Base-by-base conservation (phyloP, 768 basidiomycete genomes). In the Hygrophorus russula region DNA sequence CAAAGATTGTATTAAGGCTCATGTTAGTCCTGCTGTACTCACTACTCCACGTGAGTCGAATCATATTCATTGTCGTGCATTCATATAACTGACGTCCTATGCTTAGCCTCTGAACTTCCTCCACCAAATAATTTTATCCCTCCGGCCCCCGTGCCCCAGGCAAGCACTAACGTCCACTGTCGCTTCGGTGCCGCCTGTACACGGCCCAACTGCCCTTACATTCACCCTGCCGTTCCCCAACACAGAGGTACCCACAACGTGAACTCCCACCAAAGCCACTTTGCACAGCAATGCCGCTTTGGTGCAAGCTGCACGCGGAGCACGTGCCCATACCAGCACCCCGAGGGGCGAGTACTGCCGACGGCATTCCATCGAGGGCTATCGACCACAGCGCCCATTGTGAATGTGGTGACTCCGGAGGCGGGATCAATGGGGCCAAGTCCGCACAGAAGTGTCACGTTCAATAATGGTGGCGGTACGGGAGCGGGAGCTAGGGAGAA, bases 301-400 rank as follows among this genome's bases (percentile, higher is more conserved):
- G 93, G 89, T 15, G 67, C 83, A 11, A 74, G 67, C 14, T 98
- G 94, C 61, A 96, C 90, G 7, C 78, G 89, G 43, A 78, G 80
- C 28, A 73, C 78, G 49, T 98, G 94, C 59, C 63, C 78, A n/a
- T 99, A 83, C 71, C 78, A 86, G 49, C 94, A 99, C 57, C 94
- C 94, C 0, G 78, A 86, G 45, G 84, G 83, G 8, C 82, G 88
- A 10, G 82, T 85, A 17, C 69, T 89, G 6, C 87, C 88, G 2
- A 69, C 77, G 2, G 66, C 78, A 10, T 91, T 91, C 71, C 84
- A 90, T 55, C 80, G 85, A 15, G 86, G 87, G 0, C 59, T 90
- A 19, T 70, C 76, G 12, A 66, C 73, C 3, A 69, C 62, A 19
- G 72, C 74, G 0, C 79, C 81, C 5, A 51, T 83, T 49, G 77